Evolutionary conservation across 805 yeast species (phyloP).

Genomic region (Saturnispora quitensis): DNA sequence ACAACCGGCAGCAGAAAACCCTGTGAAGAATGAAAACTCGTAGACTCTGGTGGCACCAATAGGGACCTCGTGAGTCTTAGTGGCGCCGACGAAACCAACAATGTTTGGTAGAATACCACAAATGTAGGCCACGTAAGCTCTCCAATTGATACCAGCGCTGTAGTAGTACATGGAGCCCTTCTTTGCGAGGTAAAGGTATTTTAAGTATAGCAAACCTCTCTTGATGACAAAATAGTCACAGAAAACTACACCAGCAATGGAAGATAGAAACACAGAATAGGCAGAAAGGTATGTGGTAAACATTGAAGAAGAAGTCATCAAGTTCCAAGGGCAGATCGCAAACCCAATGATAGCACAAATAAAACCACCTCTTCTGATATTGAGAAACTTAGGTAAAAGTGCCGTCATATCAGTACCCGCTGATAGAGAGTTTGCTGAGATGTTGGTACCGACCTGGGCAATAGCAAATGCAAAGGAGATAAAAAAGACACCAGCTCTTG

Average conservation of each 20-base stretch:
- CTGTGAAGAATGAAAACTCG: conserved; percentile 67
- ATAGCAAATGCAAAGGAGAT: conserved; percentile 61
- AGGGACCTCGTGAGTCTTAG: conserved; percentile 62
- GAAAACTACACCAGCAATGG: conserved; percentile 71
- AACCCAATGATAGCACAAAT: conserved; percentile 65
- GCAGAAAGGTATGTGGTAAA: conserved; percentile 77
- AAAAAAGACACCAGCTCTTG: conserved; percentile 74
- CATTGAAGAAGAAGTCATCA: conserved; percentile 56
- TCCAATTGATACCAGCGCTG: conserved; percentile 68
- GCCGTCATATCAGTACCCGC: conserved; percentile 71
- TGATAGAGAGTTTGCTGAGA: conserved; percentile 61
- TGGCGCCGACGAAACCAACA: conserved; percentile 81
- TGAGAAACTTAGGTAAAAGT: conserved; percentile 50
- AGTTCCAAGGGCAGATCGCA: conserved; percentile 77
- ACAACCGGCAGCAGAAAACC: conserved; percentile 51
- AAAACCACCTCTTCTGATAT: conserved; percentile 74
- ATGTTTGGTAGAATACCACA: conserved; percentile 77
- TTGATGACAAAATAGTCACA: conserved; percentile 65
- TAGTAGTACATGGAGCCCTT: conserved; percentile 46
- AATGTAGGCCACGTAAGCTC: conserved; percentile 73
- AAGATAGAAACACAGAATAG: conserved; percentile 71
- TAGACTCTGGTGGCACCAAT: conserved; percentile 69
- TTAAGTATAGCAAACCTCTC: conserved; percentile 57
- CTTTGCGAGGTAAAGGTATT: conserved; percentile 51
- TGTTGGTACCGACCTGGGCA: conserved; percentile 73